Conservation (phyloP, 345 rosid species). For the Combretum micranthum region DNA sequence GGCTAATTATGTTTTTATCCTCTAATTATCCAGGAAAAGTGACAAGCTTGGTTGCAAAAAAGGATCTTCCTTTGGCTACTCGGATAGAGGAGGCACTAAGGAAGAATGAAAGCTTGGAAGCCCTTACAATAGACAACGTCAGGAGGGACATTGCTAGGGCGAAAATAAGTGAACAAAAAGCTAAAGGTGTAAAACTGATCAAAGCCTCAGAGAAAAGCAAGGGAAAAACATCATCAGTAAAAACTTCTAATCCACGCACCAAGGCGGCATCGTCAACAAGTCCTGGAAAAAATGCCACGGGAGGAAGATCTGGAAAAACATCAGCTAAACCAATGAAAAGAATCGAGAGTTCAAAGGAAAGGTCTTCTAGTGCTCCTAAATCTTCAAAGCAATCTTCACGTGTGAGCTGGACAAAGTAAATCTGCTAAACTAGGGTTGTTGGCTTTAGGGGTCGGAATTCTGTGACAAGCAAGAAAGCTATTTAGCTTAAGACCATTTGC, state of each 20-base stretch:
- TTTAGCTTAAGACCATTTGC: constrained; percentile 28
- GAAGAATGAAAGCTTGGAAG: constrained; percentile 81
- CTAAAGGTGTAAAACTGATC: constrained; percentile 34
- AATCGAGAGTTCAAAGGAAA: constrained; percentile 16
- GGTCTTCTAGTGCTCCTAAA: constrained; percentile 16
- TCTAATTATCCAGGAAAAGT: constrained; percentile 58
- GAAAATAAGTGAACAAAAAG: constrained; percentile 55
- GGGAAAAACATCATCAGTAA: constrained; percentile 15
- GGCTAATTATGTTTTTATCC: neutral
- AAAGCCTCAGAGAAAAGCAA: constrained; percentile 29
- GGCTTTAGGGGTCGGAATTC: constrained; percentile 66
- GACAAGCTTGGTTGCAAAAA: constrained; percentile 74
- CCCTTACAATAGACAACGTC: constrained; percentile 57
- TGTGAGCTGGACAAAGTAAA: constrained; percentile 20
- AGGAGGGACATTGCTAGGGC: constrained; percentile 60
- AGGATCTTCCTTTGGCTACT: constrained; percentile 46
- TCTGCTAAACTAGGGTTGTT: constrained; percentile 56
- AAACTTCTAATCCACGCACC: constrained; percentile 15
- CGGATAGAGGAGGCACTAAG: constrained; percentile 73
- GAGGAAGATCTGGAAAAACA: constrained; percentile 27
- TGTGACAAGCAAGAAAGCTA: constrained; percentile 30
- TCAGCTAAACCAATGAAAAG: constrained; percentile 33
- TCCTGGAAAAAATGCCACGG: constrained; percentile 25
- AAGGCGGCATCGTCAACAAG: constrained; percentile 17
- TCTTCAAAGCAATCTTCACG: constrained; percentile 4